Evolutionary conservation across 371 early-diverging fungal genomes (phyloP).

Genomic region (Mortierella sp.): DNA sequence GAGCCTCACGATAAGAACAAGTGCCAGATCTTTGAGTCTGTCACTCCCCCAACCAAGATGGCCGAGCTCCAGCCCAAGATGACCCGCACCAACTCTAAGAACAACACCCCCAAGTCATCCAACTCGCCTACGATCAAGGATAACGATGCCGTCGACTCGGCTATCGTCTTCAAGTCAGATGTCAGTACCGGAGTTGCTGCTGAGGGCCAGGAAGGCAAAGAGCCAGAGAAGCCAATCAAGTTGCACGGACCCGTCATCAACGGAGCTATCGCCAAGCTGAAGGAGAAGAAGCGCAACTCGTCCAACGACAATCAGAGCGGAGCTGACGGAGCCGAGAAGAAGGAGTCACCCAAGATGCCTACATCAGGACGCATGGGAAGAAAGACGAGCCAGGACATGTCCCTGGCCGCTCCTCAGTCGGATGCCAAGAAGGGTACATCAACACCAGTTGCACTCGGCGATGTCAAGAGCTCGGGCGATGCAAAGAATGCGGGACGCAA

Average conservation of each 20-base stretch:
- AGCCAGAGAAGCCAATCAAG: constrained; percentile 50
- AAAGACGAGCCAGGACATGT: constrained; percentile 46
- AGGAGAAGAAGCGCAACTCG: constrained; percentile 57
- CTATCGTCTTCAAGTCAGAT: constrained; percentile 21
- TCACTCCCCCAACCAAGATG: constrained; percentile 20
- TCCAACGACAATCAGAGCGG: constrained; percentile 16
- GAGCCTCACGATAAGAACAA: constrained; percentile 57
- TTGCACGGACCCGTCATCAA: constrained; percentile 61
- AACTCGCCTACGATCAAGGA: constrained; percentile 31
- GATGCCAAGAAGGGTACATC: constrained; percentile 31
- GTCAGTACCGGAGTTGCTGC: not conserved
- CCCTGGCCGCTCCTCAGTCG: constrained; percentile 1
- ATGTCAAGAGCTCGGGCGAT: constrained; percentile 19
- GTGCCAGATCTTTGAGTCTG: constrained; percentile 52
- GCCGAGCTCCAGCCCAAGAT: constrained; percentile 24
- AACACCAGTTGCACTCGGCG: constrained; percentile 8
- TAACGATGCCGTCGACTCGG: constrained; percentile 24
- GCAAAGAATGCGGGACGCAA: constrained; percentile 19
- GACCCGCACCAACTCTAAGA: constrained; percentile 2
- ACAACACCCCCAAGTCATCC: constrained; percentile 26
- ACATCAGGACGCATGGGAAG: constrained; percentile 34
- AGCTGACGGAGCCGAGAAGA: constrained; percentile 31
- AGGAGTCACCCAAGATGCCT: constrained; percentile 29
- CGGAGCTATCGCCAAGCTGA: constrained; percentile 61
- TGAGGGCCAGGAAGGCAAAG: constrained; percentile 37